Conservation (phyloP, 139 green algal genomes). For the Chlamydomonas applanata region DNA sequence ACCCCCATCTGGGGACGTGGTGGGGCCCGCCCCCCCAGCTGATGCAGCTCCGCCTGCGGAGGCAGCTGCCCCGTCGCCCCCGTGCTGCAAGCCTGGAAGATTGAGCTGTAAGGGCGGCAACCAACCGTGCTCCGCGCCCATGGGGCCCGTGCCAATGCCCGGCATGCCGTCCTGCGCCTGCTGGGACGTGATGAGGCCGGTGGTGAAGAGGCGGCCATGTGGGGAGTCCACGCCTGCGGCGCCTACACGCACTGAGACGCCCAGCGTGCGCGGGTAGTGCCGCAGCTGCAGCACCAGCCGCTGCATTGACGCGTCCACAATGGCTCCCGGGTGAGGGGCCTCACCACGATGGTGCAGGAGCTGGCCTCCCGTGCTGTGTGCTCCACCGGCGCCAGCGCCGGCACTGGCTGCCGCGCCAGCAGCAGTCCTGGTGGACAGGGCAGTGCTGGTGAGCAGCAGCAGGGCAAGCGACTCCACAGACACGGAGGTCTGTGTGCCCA, state of each 20-base stretch:
- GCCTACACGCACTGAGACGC: conserved; percentile 48
- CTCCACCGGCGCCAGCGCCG: not conserved
- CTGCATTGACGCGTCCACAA: not conserved
- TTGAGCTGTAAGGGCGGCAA: not conserved
- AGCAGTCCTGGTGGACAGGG: conserved; percentile 19
- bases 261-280: conserved; percentile 53
- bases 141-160: no score
- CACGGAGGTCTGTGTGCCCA: not conserved
- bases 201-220: conserved; percentile 67
- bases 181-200: conserved; percentile 22
- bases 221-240: conserved; percentile 50
- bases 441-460: not conserved
- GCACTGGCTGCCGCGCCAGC: not conserved
- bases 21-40: not conserved
- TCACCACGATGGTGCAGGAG: no score
- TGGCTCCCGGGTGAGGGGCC: not conserved
- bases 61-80: not conserved
- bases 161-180: conserved; percentile 10
- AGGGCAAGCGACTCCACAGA: not conserved
- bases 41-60: not conserved
- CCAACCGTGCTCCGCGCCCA: no score
- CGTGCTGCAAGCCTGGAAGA: not conserved
- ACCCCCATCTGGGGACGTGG: not conserved
- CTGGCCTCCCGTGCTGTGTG: no score
- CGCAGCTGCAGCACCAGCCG: conserved; percentile 32